Evolutionary conservation across 441 rosid genomes (phyloP), one percentile per base, ranked within the genome.

Genomic region (Raphanus hybrid): DNA sequence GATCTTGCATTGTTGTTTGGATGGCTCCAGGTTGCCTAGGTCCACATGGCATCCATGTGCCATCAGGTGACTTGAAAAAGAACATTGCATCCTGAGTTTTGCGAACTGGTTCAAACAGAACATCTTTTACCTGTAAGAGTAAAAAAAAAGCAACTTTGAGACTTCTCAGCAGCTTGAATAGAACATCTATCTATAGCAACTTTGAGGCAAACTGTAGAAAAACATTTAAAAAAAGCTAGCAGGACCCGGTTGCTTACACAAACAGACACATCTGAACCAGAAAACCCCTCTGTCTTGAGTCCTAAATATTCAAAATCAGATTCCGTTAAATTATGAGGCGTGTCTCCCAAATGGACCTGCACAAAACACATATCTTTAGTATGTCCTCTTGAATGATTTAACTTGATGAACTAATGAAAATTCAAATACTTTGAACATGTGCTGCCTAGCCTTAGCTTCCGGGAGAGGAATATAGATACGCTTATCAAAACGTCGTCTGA

Each of bases 401-500:
- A 52, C 35, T 73, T 63, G 5, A 50, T 66, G 39, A 60, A 64
- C 32, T 3, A 29, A 41, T 41, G 57, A 80, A 70, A 45, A 45
- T 11, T 67, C 32, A 32, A 74, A 61, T 86, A 96, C 99, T 85
- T 96, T 96, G 88, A 96, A 96, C 91, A 96, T 96, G 81, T 96
- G 97, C 43, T 91, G 97, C 18, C 99, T 86, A 77, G 99, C 99
- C 87, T 96, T 96, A 81, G 70, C 20, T 69, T 96, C 99, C 58
- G 99, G 99, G 16, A 96, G 99, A 15, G 99, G 99, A 85, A 96
- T 96, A 76, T 96, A 91, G 70, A 96, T 96, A 39, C 99, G 97
- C 92, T 96, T 96, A 84, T 96, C 99, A 83, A 96, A 96, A 78
- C 99, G 99, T 72, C 99, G 77, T 64, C 99, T 82, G 76, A 96